These are phyloP conservation scores for Malus hybrid DNA, from an alignment of 331 rosid genomes.

Conservation along the genomic window DNA sequence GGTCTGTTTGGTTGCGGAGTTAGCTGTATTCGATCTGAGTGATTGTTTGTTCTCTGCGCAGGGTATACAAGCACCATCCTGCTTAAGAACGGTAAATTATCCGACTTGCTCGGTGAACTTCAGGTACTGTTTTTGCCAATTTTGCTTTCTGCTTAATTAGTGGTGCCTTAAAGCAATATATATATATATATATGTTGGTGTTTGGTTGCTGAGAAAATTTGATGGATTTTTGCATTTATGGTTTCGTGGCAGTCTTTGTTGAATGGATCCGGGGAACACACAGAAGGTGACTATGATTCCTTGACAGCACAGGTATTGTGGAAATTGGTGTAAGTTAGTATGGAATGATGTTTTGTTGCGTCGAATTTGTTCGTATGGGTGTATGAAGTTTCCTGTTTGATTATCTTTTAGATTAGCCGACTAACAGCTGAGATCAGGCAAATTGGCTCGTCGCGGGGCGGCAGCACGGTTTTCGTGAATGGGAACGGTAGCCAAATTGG, in stretches of 20 bases:
- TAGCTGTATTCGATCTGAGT: conserved; percentile 11
- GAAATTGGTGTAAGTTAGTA: background rate
- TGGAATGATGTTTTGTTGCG: background rate
- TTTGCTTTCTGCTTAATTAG: background rate
- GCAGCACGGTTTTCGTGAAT: conserved; percentile 53
- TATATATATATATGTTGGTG: background rate
- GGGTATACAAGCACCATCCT: conserved; percentile 79
- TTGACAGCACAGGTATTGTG: conserved; percentile 60
- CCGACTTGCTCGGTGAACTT: conserved; percentile 68
- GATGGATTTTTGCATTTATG: background rate
- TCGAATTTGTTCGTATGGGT: background rate
- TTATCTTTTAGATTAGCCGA: conserved; percentile 56
- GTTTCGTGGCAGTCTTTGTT: conserved; percentile 45
- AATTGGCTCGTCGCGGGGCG: conserved; percentile 27
- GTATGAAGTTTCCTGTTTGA: background rate
- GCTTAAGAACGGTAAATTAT: conserved; percentile 61
- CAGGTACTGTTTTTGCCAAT: conserved; percentile 39
- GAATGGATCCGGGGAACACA: conserved; percentile 61
- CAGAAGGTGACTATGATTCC: conserved; percentile 65
- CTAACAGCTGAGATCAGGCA: conserved; percentile 61
- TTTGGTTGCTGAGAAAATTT: background rate
- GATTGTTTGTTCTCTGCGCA: conserved; percentile 14
- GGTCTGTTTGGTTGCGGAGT: background rate
- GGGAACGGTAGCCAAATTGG: conserved; percentile 54
- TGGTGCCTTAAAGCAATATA: background rate